Conservation (phyloP, 257 asterid species). For the Ocimum tenuiflorum region DNA sequence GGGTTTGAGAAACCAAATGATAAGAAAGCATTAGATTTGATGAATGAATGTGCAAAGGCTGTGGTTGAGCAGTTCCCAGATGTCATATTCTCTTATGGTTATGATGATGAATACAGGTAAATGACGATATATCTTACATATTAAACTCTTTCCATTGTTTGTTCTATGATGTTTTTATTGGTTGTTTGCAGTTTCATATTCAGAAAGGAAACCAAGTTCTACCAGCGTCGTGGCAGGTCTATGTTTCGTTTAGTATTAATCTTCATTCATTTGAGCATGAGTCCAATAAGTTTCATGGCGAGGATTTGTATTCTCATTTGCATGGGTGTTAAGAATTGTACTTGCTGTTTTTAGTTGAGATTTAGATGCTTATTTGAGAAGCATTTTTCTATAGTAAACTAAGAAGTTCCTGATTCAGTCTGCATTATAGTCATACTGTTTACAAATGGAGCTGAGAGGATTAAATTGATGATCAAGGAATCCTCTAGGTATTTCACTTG, state of each 20-base stretch:
- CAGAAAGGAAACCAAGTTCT: constrained; percentile 65
- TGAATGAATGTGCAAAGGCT: constrained; percentile 66
- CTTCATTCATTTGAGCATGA: background rate
- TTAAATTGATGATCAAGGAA: too few relatives aligned
- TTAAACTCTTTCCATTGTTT: background rate
- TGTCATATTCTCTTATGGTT: constrained; percentile 60
- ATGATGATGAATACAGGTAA: constrained; percentile 68
- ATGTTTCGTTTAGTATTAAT: background rate
- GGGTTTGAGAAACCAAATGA: constrained; percentile 70
- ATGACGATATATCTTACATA: background rate
- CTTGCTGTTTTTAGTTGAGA: too few relatives aligned
- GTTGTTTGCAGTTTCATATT: constrained; percentile 53
- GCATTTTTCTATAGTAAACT: too few relatives aligned
- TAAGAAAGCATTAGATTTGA: constrained; percentile 45
- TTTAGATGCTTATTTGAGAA: too few relatives aligned
- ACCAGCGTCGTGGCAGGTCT: constrained; percentile 80
- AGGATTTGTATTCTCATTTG: too few relatives aligned
- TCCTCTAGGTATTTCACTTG: too few relatives aligned
- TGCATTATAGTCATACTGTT: too few relatives aligned
- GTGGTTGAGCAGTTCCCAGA: constrained; percentile 75
- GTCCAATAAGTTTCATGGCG: too few relatives aligned
- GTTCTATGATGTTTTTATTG: background rate
- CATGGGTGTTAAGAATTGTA: too few relatives aligned
- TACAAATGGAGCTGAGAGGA: too few relatives aligned
- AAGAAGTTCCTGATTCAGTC: too few relatives aligned